Evolutionary conservation across 306 rosid species (phyloP).

Genomic region (Trichosanthes cucumerina): DNA sequence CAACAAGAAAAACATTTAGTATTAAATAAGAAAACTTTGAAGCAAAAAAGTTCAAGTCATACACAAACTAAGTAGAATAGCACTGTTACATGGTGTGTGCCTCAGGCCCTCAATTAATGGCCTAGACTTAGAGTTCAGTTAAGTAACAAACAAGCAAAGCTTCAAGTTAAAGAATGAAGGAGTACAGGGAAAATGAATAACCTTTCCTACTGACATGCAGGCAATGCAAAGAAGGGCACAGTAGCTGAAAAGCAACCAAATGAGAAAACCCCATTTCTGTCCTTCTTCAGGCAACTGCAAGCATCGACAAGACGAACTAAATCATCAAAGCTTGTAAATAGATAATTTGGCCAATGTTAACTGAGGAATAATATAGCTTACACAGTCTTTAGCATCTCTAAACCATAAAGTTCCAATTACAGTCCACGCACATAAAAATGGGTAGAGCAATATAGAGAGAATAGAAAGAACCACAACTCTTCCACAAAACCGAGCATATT

Average conservation of each 20-base stretch:
- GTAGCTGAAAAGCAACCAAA: conserved; percentile 97
- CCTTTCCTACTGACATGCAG: conserved; percentile 79
- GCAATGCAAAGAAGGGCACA: conserved; percentile 80
- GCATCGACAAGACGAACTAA: background rate
- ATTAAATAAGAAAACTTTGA: background rate
- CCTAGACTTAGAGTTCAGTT: background rate
- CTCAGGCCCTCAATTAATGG: background rate
- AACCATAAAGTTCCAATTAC: conserved; percentile 86
- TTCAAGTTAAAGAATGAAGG: background rate
- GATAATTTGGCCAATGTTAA: background rate
- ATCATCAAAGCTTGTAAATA: background rate
- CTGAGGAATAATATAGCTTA: conserved; percentile 28
- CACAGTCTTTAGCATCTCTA: conserved; percentile 64
- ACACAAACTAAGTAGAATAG: background rate
- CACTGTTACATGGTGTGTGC: background rate
- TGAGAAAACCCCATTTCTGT: conserved; percentile 96
- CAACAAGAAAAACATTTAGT: background rate
- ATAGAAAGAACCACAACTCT: conserved; percentile 77
- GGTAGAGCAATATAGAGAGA: conserved; percentile 73
- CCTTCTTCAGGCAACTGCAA: conserved; percentile 74
- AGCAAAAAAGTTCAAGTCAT: background rate
- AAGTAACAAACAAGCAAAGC: background rate
- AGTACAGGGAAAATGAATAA: conserved; percentile 23
- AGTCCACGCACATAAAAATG: conserved; percentile 97
- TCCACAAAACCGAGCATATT: conserved; percentile 93